Percentiles rank a stretch among this genome's conserved stretches.
phyloP scores from a whole-genome alignment of 768 basidiomycete species.

The Kwoniella sp. region DNA sequence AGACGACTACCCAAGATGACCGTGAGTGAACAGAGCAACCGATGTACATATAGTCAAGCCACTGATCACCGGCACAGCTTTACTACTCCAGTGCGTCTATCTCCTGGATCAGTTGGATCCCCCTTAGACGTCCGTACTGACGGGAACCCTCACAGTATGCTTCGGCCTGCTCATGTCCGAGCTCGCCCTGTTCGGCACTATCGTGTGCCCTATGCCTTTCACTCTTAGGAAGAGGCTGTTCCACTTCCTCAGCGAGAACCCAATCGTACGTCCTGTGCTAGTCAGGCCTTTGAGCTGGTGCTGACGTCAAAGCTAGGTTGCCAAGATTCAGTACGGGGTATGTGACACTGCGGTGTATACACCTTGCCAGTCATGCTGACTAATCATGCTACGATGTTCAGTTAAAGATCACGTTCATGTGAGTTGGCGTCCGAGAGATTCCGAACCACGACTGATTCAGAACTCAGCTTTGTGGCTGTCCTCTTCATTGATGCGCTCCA shows the following conservation, averaged over 20 bases:
- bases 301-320: constrained; percentile 55
- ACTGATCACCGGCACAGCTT: constrained; percentile 22
- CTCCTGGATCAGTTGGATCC: not conserved
- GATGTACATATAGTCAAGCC: too few relatives aligned
- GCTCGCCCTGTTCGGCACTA: constrained; percentile 45
- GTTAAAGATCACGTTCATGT: constrained; percentile 93
- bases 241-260: constrained; percentile 56
- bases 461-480: constrained; percentile 67
- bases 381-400: not conserved
- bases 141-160: constrained; percentile 52
- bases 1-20: not conserved
- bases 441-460: not conserved
- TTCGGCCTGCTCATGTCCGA: constrained; percentile 74
- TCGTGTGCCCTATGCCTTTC: constrained; percentile 69
- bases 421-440: constrained; percentile 32
- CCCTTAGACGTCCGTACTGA: not conserved
- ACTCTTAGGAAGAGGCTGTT: constrained; percentile 54
- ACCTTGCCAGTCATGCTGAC: not conserved
- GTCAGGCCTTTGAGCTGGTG: constrained; percentile 49
- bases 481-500: constrained; percentile 89
- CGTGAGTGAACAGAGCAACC: not conserved
- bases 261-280: constrained; percentile 66
- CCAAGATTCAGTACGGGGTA: constrained; percentile 75
- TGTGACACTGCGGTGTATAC: constrained; percentile 10
- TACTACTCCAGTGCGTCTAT: constrained; percentile 43